Conservation (phyloP, 371 early-diverging fungal genomes). For the Capillidium heterosporum region DNA sequence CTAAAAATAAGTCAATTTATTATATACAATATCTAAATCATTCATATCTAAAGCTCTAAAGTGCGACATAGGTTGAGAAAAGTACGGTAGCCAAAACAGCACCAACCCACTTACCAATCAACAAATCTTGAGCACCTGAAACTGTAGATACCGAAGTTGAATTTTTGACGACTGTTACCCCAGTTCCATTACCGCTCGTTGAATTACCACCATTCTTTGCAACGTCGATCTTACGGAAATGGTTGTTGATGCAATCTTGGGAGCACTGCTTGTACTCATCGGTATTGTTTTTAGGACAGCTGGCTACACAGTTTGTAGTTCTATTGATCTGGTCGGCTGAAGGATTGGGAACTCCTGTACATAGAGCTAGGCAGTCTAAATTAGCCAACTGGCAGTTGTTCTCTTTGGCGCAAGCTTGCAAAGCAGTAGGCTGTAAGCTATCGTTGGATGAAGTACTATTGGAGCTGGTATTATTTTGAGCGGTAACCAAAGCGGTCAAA, state of each 20-base stretch:
- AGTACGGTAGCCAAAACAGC: too few species aligned
- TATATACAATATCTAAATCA: too few species aligned
- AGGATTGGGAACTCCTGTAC: conserved; percentile 4
- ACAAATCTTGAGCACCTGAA: too few species aligned
- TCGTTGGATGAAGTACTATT: neutral
- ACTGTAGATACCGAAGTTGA: too few species aligned
- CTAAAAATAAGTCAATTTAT: too few species aligned
- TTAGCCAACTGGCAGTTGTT: neutral
- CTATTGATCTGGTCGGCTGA: neutral
- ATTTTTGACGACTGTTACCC: neutral
- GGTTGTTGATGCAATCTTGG: conserved; percentile 2
- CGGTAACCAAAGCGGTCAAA: too few species aligned
- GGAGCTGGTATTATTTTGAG: too few species aligned
- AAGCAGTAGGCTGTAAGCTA: neutral
- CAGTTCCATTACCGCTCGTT: neutral
- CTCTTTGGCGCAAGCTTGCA: neutral
- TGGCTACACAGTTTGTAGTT: neutral
- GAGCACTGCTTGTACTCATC: conserved; percentile 3
- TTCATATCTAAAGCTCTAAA: too few species aligned
- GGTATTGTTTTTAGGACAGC: neutral
- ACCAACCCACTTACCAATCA: too few species aligned
- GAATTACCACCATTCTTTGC: neutral
- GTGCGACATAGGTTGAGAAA: too few species aligned
- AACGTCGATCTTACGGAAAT: neutral
- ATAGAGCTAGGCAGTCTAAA: neutral